Percentiles rank a stretch among this genome's conserved stretches.
Evolutionary conservation across 1,284 basidiomycete species (phyloP).

Genomic region (Pterulicium gracile): DNA sequence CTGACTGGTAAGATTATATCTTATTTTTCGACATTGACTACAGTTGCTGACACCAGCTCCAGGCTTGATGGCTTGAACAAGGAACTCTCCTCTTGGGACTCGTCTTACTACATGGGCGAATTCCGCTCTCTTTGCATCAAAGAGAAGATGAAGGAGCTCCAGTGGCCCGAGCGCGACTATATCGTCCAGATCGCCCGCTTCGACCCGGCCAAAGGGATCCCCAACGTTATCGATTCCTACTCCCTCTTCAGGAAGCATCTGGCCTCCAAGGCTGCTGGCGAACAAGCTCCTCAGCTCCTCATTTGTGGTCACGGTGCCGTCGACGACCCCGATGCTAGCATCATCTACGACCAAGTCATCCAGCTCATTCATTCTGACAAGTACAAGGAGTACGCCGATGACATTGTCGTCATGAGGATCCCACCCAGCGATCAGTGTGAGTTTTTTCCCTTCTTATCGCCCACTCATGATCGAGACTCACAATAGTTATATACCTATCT

Average conservation of each 20-base stretch:
- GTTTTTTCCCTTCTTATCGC: conserved; percentile 17
- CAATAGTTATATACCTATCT: background rate
- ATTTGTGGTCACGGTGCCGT: conserved; percentile 84
- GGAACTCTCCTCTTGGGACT: conserved; percentile 63
- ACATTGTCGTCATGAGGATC: conserved; percentile 70
- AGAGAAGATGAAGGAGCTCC: conserved; percentile 67
- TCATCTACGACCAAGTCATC: conserved; percentile 74
- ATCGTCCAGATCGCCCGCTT: conserved; percentile 81
- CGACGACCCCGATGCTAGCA: conserved; percentile 76
- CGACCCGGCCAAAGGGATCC: conserved; percentile 69
- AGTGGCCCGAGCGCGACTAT: conserved; percentile 75
- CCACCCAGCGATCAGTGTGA: conserved; percentile 72
- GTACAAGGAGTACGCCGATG: conserved; percentile 48
- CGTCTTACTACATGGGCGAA: conserved; percentile 74
- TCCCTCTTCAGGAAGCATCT: conserved; percentile 63
- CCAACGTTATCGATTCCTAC: conserved; percentile 76
- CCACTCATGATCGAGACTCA: background rate
- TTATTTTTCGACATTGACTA: conserved; percentile 1
- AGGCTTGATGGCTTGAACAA: conserved; percentile 89
- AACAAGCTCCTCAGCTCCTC: conserved; percentile 69
- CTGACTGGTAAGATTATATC: conserved; percentile 49
- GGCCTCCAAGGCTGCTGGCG: conserved; percentile 31
- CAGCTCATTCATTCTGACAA: conserved; percentile 40
- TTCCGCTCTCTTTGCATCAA: conserved; percentile 64
- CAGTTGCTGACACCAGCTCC: conserved; percentile 6